These are phyloP conservation scores for Sporothrix phasma DNA, from an alignment of 2,329 filamentous ascomycete genomes.

Conservation along the genomic window DNA sequence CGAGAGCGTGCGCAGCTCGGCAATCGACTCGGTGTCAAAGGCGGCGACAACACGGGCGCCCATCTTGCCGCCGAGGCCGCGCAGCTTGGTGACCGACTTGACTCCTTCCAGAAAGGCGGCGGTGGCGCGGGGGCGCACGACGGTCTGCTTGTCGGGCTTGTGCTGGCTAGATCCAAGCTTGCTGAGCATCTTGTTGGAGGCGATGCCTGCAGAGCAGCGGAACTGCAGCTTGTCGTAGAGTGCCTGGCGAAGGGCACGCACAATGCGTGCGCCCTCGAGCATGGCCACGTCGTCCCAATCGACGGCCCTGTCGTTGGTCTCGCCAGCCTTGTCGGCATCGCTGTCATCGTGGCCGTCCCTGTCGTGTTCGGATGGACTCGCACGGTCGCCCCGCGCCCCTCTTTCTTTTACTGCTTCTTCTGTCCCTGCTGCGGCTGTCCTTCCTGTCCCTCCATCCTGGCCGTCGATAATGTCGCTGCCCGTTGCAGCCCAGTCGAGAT, in stretches of 20 bases:
- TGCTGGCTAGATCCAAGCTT: conserved; percentile 86
- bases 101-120: conserved; percentile 69
- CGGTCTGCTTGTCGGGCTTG: conserved; percentile 89
- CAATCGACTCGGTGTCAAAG: conserved; percentile 72
- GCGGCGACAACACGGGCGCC: conserved; percentile 74
- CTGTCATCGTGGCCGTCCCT: background rate
- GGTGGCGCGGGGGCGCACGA: conserved; percentile 79
- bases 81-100: conserved; percentile 92
- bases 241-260: conserved; percentile 60
- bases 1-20: conserved; percentile 61
- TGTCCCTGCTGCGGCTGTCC: background rate
- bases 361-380: background rate
- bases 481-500: conserved; percentile 17
- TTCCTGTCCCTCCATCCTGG: background rate
- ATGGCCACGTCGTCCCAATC: conserved; percentile 96
- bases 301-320: conserved; percentile 55
- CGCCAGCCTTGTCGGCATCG: background rate
- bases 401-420: background rate
- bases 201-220: conserved; percentile 84
- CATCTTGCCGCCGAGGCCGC: conserved; percentile 89
- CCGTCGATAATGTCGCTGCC: conserved; percentile 16
- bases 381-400: background rate
- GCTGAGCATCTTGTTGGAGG: conserved; percentile 84
- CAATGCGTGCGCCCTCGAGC: conserved; percentile 78
- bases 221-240: conserved; percentile 67